Base-by-base conservation (phyloP, 2,329 filamentous ascomycete species). In the Curvularia sp. region DNA sequence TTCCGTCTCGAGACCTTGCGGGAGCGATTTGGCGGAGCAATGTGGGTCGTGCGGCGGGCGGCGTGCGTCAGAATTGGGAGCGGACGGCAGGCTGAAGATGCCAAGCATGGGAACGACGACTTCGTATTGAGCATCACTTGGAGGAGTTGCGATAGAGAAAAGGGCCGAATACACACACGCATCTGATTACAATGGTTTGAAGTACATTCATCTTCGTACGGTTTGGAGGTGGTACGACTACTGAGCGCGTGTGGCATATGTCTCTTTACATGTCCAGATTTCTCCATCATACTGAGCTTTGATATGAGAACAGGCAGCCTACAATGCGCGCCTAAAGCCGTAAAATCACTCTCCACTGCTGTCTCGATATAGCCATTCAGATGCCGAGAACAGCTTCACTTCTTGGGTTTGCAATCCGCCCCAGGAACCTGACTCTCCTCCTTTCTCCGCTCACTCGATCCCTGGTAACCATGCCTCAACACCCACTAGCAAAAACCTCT, bases 1-100 rank as follows among this genome's bases (percentile, higher is more conserved):
- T 55, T 24, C n/a, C 28, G 15, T 47, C 61, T 60, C 57, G 60
- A 33, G 48, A 50, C 43, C 49, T 46, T 53, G 42, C 52, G 53
- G 38, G 33, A 47, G 58, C 49, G 47, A 51, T 56, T 57, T 57
- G 62, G 67, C 58, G 62, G 61, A 62, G 61, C 53, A 54, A 55
- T 61, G 65, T 66, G 64, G 67, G 64, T 64, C 64, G 33, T 31
- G 33, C 33, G 33, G 12, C 33, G 41, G 52, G 47, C 64, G 56
- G 46, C 49, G 53, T 43, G 51, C 60, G 60, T 60, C 49, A 51
- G 57, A 48, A 28, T 26, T 49, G 53, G 33, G 41, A 43, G 44
- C 49, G 28, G 38, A 20, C 54, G 62, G 18, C 55, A 58, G 57
- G 55, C 57, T 66, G 49, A 51, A 41, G 35, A 42, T 30, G 62